Evolutionary conservation across 768 basidiomycete species (phyloP), one percentile per base, ranked within the genome.

Genomic region (Lyophyllum shimeji): DNA sequence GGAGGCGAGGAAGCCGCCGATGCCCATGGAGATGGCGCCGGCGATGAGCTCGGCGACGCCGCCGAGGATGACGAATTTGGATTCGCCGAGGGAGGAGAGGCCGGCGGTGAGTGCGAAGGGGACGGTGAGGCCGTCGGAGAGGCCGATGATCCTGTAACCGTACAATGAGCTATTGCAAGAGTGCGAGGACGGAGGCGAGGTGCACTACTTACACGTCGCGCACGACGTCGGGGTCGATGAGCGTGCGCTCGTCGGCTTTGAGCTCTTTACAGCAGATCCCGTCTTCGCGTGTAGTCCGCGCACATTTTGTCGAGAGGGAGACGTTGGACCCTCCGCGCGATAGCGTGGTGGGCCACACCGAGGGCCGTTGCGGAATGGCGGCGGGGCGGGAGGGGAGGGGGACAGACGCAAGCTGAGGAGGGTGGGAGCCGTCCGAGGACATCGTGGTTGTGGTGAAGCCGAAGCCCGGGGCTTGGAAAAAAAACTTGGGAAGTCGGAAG

Each of bases 1-100:
- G 1, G 95, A 94, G 2, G 95, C 95, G 47, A 99, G 87, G 81
- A 96, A 98, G 18, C 96, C 96, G 51, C 97, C 97, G 39, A 99
- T 90, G 58, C 97, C 97, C 96, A 99, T 99, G 1, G 91, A 94
- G 45, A 98, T 91, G 12, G 95, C 92, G 6, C 97, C 97, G 1
- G 95, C 93, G 55, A 96, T 93, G 61, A 99, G 87, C 69, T 99
- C 97, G 0, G 97, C 96, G 33, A 97, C 75, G 15, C 97, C 97
- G 52, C 94, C 96, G 25, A 96, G 82, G 47, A 96, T 89, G 59
- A 99, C 97, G n/a, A 98, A 81, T 52, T 81, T 85, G 7, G 93
- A 94, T 56, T 90, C 86, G 46, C 95, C 95, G 37, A 97, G 80
- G 11, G 94, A 89, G 11, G 91, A 90, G 23, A 95, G 81, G 53